Evolutionary conservation across 2,329 filamentous ascomycete genomes (phyloP), one percentile per base, ranked within the genome.

Genomic region (Aspergillus aculeatinus): DNA sequence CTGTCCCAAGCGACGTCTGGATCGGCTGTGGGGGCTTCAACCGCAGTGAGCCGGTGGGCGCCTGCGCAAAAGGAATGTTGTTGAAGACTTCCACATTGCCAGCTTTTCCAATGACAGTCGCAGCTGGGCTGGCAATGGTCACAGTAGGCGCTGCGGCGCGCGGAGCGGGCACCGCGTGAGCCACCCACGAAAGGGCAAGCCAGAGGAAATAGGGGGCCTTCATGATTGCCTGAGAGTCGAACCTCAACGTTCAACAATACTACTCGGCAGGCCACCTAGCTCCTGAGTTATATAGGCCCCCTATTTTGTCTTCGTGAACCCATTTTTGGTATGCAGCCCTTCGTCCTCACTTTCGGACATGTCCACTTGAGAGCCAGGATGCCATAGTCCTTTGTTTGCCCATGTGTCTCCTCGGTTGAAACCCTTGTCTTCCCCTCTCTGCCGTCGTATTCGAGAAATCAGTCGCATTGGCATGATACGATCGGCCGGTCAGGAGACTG

Each of bases 41-140:
- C 16, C 91, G 86, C 25, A 91, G 78, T 3, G 80, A 72, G 0
- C 88, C 89, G 0, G 84, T 81, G 0, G 90, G 90, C 1, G 89
- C 83, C 62, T 90, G 80, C 2, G 90, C 89, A 69, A 87, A 95
- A 3, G 90, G 90, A 58, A 95, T 91, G 23, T 87, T 89, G 58
- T 83, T 86, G 77, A 91, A 93, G 27, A 80, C 84, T 59, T 94
- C 90, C 21, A 91, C 81, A 2, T 72, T 51, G 2, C 73, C 70
- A 60, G 65, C 75, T 58, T 42, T 66, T 10, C 72, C 74, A 19
- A 73, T 71, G 35, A 90, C 76, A 4, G 83, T 88, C 42, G 85
- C 87, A 48, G 65, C 19, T 7, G 74, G 73, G 3, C 82, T 80
- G 1, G 81, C 74, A 39, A 87, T 82, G 16, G 80, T 75, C 52